Evolutionary conservation across 306 rosid species (phyloP).

Genomic region (Cicer judaicum): DNA sequence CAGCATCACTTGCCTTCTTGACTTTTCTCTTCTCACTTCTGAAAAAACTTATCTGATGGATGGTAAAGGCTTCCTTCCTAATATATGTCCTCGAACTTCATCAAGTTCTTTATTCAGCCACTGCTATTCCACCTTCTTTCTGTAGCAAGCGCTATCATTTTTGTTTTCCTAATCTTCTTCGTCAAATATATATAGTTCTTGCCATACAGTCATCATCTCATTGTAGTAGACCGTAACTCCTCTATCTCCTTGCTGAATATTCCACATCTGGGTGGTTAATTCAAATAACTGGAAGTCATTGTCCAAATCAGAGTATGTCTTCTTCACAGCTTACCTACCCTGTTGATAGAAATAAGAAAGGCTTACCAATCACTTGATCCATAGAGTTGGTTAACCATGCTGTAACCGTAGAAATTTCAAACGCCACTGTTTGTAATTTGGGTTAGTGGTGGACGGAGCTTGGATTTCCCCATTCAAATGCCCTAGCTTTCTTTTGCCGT

Average conservation of each 20-base stretch:
- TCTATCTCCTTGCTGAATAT: not conserved
- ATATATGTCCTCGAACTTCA: not conserved
- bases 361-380: too few species aligned
- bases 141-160: not conserved
- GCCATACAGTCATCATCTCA: not conserved
- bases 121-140: not conserved
- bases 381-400: too few species aligned
- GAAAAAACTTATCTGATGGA: not conserved
- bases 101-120: not conserved
- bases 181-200: not conserved
- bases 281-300: constrained; percentile 3
- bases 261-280: not conserved
- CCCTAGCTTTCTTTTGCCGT: too few species aligned
- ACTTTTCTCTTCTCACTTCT: not conserved
- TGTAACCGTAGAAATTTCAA: too few species aligned
- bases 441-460: too few species aligned
- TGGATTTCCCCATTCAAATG: too few species aligned
- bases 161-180: not conserved
- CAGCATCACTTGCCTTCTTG: not conserved
- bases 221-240: not conserved
- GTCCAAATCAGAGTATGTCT: not conserved
- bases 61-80: not conserved
- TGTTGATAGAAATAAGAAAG: too few species aligned
- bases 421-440: too few species aligned
- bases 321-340: not conserved